Base-by-base conservation (phyloP, 1,284 basidiomycete species). In the Ganoderma multipileum region DNA sequence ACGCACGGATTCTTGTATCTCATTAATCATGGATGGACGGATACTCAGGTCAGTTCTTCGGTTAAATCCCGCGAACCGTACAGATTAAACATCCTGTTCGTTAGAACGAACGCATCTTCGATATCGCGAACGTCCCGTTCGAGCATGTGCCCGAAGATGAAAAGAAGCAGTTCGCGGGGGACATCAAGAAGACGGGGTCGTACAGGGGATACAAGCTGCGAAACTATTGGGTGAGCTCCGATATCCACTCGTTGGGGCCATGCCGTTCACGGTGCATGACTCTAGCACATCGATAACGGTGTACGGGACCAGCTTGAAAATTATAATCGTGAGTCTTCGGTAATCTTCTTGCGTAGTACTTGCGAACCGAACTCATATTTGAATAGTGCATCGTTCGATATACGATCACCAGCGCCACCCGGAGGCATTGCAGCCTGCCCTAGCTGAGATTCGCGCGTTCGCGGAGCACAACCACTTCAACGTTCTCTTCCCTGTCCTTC, bases 1-100 rank as follows among this genome's bases (percentile, higher is more conserved):
- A 83, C 83, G 20, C 83, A 88, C 62, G 90, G 87, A 14, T 92
- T 89, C 76, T 87, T 89, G 79, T 91, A 87, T 71, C 82, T 86
- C 28, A 73, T 88, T 64, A 88, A 89, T 68, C 89, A 90, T 70
- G 88, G 88, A 6, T 84, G 85, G 63, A 80, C 78, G 0, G 76
- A 78, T 44, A 77, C 80, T 14, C 81, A 87, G 79, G 89, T 83
- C 33, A 12, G 58, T 41, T 7, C 20, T 18, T 16, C 0, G 2
- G n/a, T 14, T 3, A 7, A 67, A 59, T 64, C 66, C 18, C 64
- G 69, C 33, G 67, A 89, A 89, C 38, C 80, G 2, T 87, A 89
- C 28, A 1, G 7, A 11, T 39, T 23, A 14, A 12, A 39, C 38
- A 67, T 62, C 75, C 14, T 42, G 41, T 16, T 28, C 36, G 85